Evolutionary conservation across 352 stramenopile genomes (phyloP), one percentile per base, ranked within the genome.

Genomic region (Globisporangium nodosum): DNA sequence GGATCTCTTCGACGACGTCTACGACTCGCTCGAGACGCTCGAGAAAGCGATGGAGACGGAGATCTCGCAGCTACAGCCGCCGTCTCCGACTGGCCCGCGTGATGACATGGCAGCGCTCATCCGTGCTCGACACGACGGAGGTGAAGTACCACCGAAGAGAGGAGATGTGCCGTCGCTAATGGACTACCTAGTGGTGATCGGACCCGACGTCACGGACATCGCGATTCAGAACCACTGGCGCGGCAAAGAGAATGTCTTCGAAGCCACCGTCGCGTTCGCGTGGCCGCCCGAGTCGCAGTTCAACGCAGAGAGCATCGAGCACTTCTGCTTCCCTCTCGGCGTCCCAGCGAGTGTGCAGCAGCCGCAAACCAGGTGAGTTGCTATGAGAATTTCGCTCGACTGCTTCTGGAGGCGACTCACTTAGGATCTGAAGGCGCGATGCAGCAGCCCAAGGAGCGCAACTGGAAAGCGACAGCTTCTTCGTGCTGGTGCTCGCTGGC

Each of bases 261-360:
- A 87, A 47, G 68, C 80, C 1, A 85, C 69, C 3, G 69, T 88
- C 6, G 76, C 73, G 40, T 90, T 90, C 42, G 76, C 78, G 4
- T 74, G 79, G 52, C 80, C 80, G n/a, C 74, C 80, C 1, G 65
- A 86, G 42, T 71, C 71, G 42, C 80, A 90, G 71, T 88, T 88
- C 49, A 74, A 74, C 30, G 80, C 76, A 1, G 76, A 88, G 54
- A 83, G 78, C 56, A 80, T 90, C 33, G 80, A 90, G 54, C 78
- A 87, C 52, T 90, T 90, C 52, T 90, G 80, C 43, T 90, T 90
- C 57, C 80, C 80, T 31, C 54, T 60, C 0, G 80, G 58, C 16
- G 76, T 21, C 20, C 20, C 20, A 1, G 50, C 20, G 21, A 24
- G 18, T 24, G 31, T 18, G 16, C 15, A 15, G 16, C 15, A 15